Conservation (phyloP, 768 basidiomycete species). For the button mushroom (Agaricus bisporus) region DNA sequence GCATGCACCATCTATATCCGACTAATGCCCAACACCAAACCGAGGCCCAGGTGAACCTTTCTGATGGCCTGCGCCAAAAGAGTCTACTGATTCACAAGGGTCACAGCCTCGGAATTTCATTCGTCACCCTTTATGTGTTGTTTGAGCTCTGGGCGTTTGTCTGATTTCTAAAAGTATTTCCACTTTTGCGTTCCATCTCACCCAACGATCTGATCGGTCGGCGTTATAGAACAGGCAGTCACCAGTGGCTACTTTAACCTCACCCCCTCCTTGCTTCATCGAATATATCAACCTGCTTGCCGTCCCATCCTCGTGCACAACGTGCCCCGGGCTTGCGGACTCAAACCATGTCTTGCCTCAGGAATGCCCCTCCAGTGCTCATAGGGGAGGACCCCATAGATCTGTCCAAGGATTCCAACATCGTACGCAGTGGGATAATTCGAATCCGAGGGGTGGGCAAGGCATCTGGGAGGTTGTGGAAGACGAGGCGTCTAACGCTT, state of each 20-base stretch:
- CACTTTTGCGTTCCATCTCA: conserved; percentile 5
- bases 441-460: conserved; percentile 2
- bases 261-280: conserved; percentile 8
- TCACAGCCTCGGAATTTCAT: conserved; percentile 7
- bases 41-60: conserved; percentile 6
- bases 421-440: conserved; percentile 1
- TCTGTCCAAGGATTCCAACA: conserved; percentile 8
- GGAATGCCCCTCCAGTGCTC: conserved; percentile 7
- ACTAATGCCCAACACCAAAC: conserved; percentile 4
- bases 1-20: conserved; percentile 5
- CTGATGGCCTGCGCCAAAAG: conserved; percentile 4
- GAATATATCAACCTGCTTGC: conserved; percentile 8
- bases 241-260: conserved; percentile 10
- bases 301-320: conserved; percentile 2
- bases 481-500: conserved; percentile 4
- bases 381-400: conserved; percentile 9
- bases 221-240: background rate
- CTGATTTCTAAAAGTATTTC: conserved; percentile 5
- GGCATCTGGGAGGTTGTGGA: conserved; percentile 9
- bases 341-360: conserved; percentile 7
- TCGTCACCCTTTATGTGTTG: conserved; percentile 7
- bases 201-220: conserved; percentile 11
- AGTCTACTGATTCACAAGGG: conserved; percentile 8
- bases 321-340: conserved; percentile 9
- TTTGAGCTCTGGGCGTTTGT: background rate